Evolutionary conservation across 768 basidiomycete species (phyloP), one percentile per base, ranked within the genome.

Genomic region (Suillus plorans): DNA sequence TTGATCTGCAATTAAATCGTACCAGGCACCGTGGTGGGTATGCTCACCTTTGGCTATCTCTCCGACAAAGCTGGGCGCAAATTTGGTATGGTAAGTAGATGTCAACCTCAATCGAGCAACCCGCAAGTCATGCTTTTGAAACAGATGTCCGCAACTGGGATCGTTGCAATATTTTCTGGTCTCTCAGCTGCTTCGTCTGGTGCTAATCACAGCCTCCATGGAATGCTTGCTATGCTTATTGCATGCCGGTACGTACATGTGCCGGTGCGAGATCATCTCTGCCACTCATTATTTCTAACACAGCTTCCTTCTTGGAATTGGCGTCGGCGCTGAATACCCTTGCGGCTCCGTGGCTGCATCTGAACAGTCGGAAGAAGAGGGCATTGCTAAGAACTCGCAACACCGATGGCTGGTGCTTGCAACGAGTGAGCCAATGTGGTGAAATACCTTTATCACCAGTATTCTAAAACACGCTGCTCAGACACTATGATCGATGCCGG

Each of bases 51-150:
- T 70, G 91, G 92, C 77, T 93, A 87, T 73, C 80, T 95, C 66
- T 91, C 91, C 20, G 95, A 96, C 75, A 93, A 92, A 75, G 69
- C 95, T 67, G 94, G 95, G 14, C 84, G 90, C 58, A 96, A 95
- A 71, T 90, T 89, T 69, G 94, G 94, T 68, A 95, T 95, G 94
- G 89, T 90, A 64, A 60, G 81, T 12, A 4, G 18, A 34, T n/a
- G 18, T 42, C 56, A 14, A 34, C 8, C 14, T 7, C 34, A 36
- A 22, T 60, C 60, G 20, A 34, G 47, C 36, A 61, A 45, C 59
- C 44, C 41, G 57, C 58, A 62, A 69, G 59, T 68, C 73, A 67
- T 67, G 65, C 50, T 53, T 34, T 13, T 66, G 72, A 10, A 62
- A 41, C 63, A 92, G 92, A 91, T 94, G 87, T 69, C 85, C 31